Conservation (phyloP, 768 basidiomycete genomes). For the Scleroderma bovista region DNA sequence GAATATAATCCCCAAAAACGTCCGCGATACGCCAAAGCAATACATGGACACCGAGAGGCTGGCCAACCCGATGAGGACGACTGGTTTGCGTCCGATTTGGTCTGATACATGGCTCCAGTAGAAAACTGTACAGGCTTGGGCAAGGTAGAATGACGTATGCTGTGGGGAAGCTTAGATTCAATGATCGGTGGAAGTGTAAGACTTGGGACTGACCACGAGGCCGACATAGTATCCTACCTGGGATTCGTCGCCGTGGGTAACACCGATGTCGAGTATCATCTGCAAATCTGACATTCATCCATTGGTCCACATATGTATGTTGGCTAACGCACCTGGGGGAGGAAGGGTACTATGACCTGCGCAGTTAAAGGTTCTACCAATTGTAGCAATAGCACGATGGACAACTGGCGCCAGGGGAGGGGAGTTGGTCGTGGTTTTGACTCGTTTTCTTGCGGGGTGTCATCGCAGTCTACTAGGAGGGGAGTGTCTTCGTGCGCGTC, state of each 20-base stretch:
- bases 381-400: conserved; percentile 61
- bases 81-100: conserved; percentile 51
- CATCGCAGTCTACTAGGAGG: no score
- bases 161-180: conserved; percentile 15
- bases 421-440: conserved; percentile 36
- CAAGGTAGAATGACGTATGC: conserved; percentile 69
- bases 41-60: conserved; percentile 5
- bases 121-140: conserved; percentile 63
- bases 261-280: conserved; percentile 62
- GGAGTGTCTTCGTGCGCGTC: no score
- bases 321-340: conserved; percentile 55
- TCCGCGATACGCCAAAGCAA: conserved; percentile 38
- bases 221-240: conserved; percentile 75
- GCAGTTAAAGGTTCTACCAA: conserved; percentile 73
- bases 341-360: conserved; percentile 73
- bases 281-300: conserved; percentile 14
- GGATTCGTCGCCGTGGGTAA: conserved; percentile 65
- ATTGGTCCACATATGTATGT: background rate
- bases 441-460: no score
- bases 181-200: background rate
- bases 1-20: conserved; percentile 46
- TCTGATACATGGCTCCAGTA: conserved; percentile 70
- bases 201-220: conserved; percentile 52
- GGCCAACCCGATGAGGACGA: background rate
- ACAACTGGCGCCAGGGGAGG: conserved; percentile 65